Evolutionary conservation across 1,139 yeast species (phyloP).

Genomic region (Zygosaccharomyces sapae): DNA sequence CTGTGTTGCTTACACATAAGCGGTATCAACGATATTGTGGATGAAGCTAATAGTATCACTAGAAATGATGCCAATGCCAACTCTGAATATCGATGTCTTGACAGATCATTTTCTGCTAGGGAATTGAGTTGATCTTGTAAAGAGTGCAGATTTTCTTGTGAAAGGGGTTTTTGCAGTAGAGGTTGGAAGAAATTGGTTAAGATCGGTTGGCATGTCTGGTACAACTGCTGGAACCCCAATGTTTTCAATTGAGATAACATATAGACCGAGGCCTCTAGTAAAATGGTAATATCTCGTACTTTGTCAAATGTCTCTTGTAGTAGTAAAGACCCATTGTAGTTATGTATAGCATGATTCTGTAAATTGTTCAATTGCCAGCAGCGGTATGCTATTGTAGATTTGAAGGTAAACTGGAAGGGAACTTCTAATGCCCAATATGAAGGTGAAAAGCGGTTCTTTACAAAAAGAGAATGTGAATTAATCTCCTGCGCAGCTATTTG

Average conservation of each 20-base stretch:
- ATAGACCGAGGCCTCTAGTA: constrained; percentile 1
- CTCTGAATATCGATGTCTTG: constrained; percentile 3
- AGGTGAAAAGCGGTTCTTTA: not conserved
- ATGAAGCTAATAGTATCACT: constrained; percentile 1
- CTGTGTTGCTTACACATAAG: constrained; percentile 1
- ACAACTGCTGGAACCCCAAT: not conserved
- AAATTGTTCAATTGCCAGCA: constrained; percentile 2
- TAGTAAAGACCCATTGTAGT: not conserved
- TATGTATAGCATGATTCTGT: not conserved
- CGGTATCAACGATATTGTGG: constrained; percentile 1
- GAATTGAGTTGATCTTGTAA: not conserved
- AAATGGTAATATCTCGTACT: not conserved
- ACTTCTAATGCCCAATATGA: constrained; percentile 1
- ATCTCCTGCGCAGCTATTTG: not conserved
- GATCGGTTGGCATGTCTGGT: constrained; percentile 1
- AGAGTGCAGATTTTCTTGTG: not conserved
- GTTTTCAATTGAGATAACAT: constrained; percentile 1
- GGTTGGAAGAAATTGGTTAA: not conserved
- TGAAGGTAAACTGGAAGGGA: constrained; percentile 3
- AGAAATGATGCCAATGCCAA: constrained; percentile 1
- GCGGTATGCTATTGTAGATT: constrained; percentile 1
- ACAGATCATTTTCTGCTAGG: not conserved
- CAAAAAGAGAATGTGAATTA: not conserved
- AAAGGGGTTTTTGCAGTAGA: not conserved
- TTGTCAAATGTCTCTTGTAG: not conserved